Percentiles rank a stretch among this genome's conserved stretches.
These are phyloP conservation scores for Chamaecyparis obtusa DNA, from an alignment of 75 land plant genomes.

Conservation along the genomic window DNA sequence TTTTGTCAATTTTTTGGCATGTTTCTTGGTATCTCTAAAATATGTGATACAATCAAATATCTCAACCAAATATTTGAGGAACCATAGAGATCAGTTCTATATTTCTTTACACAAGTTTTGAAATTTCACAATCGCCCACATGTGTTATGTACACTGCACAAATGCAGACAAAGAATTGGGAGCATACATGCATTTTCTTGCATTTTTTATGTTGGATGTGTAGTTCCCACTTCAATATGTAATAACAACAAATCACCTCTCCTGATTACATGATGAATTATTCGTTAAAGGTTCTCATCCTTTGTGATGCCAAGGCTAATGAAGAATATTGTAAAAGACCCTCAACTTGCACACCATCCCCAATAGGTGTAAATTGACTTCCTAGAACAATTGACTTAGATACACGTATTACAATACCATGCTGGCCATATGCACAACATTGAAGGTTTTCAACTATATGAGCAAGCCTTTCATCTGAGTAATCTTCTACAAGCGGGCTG, in stretches of 20 bases:
- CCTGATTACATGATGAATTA: conserved; percentile 84
- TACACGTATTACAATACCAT: conserved; percentile 84
- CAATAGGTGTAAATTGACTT: conserved; percentile 90
- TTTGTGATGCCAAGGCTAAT: conserved; percentile 45
- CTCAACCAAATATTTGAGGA: background rate
- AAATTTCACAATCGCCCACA: background rate
- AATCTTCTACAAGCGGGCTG: conserved; percentile 72
- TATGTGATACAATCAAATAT: background rate
- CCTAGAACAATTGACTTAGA: conserved; percentile 92
- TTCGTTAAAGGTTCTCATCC: conserved; percentile 84
- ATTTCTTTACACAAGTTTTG: background rate
- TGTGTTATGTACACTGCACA: background rate
- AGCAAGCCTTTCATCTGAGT: conserved; percentile 75
- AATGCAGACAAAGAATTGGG: background rate
- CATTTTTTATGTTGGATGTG: conserved; percentile 54
- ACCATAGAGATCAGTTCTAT: background rate
- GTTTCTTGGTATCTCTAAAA: background rate
- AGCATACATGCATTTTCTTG: conserved; percentile 11
- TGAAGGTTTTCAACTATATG: conserved; percentile 94
- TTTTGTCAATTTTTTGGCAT: background rate
- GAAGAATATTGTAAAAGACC: conserved; percentile 71
- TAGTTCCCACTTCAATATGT: conserved; percentile 78
- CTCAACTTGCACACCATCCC: conserved; percentile 87
- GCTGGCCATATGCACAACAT: conserved; percentile 77
- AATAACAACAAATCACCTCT: conserved; percentile 58